Percentiles rank a stretch among this genome's conserved stretches.
These are phyloP conservation scores for Globisporangium recalcitrans DNA, from an alignment of 352 stramenopile genomes.

Conservation along the genomic window DNA sequence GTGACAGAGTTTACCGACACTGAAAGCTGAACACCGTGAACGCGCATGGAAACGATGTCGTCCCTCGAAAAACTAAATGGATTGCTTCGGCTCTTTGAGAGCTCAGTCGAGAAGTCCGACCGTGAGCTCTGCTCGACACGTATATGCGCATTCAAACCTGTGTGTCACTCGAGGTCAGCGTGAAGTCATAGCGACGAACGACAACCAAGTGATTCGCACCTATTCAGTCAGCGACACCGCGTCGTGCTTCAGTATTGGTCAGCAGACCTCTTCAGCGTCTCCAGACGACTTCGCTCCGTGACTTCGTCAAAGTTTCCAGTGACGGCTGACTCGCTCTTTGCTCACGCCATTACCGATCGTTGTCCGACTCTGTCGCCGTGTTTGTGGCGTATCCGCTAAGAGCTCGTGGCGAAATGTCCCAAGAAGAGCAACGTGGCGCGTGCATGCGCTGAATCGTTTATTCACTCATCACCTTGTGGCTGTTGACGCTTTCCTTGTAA, in stretches of 20 bases:
- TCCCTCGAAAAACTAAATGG: no score
- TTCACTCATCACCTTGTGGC: neutral
- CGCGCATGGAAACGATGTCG: neutral
- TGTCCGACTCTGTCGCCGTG: neutral
- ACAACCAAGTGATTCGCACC: neutral
- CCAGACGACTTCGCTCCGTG: neutral
- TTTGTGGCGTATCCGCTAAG: neutral
- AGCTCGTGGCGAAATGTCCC: neutral
- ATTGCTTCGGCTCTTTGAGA: neutral
- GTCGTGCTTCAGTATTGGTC: neutral
- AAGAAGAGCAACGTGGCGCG: neutral
- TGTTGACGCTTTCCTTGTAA: neutral
- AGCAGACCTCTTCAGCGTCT: neutral
- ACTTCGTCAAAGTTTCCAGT: neutral
- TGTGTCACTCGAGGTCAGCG: no score
- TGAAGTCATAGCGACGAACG: neutral
- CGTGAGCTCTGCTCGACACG: no score
- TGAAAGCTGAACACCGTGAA: neutral
- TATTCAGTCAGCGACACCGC: neutral
- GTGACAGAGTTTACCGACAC: neutral
- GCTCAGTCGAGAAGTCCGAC: neutral
- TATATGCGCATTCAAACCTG: no score
- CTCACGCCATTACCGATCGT: neutral
- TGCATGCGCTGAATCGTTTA: neutral
- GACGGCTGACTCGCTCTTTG: neutral